A percentile compares a stretch with the other conserved stretches of the same genome.
These are phyloP conservation scores for Aethionema arabicum DNA, from an alignment of 345 rosid genomes.

Conservation along the genomic window DNA sequence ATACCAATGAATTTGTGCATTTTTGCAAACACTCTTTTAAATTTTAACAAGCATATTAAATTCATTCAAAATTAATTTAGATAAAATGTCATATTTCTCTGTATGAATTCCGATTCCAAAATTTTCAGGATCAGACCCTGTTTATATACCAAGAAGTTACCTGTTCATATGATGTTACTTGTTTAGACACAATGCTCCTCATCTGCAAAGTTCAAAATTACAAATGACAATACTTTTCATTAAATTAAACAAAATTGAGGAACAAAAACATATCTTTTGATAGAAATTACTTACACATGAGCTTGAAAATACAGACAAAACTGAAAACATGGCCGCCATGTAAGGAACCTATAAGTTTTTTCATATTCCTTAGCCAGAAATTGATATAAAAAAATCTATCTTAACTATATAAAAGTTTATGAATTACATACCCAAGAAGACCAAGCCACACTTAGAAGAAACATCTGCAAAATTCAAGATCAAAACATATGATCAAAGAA, in stretches of 20 bases:
- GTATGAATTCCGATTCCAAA: too few species aligned
- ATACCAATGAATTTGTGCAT: too few species aligned
- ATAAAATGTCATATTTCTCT: too few species aligned
- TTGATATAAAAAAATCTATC: not conserved
- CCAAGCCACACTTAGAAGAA: conserved; percentile 84
- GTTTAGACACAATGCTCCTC: conserved; percentile 85
- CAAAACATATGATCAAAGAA: not conserved
- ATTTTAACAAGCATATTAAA: too few species aligned
- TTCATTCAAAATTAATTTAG: too few species aligned
- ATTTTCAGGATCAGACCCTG: too few species aligned
- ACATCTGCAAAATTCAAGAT: conserved; percentile 52
- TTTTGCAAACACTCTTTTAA: too few species aligned
- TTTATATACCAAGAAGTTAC: conserved; percentile 35
- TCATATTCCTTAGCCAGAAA: conserved; percentile 26
- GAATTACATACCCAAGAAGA: conserved; percentile 61
- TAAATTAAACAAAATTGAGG: not conserved
- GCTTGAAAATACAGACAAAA: conserved; percentile 56
- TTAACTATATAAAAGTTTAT: conserved; percentile 14
- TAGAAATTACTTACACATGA: conserved; percentile 65
- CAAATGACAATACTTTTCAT: not conserved
- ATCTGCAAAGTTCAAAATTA: conserved; percentile 43
- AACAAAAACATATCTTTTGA: conserved; percentile 10
- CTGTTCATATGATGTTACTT: conserved; percentile 81
- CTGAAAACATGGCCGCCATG: conserved; percentile 60
- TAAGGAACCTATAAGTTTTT: conserved; percentile 66